Evolutionary conservation across 2,329 filamentous ascomycete genomes (phyloP).

Genomic region (Penicillium sp.): DNA sequence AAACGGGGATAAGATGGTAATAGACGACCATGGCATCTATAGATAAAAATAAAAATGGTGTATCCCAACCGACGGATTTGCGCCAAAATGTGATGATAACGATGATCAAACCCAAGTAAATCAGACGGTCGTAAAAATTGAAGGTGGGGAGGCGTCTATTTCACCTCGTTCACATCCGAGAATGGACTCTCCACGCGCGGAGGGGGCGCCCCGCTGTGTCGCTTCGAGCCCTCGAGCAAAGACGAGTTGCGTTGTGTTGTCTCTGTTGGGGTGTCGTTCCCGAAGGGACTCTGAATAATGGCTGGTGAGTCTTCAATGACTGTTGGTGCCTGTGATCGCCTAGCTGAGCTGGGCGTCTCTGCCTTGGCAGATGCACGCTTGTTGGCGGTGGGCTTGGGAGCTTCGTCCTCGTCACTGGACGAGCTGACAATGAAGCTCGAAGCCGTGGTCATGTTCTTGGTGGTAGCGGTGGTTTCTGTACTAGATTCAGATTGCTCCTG

Average conservation of each 20-base stretch:
- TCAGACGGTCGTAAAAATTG: constrained; percentile 13
- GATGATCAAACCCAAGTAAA: constrained; percentile 4
- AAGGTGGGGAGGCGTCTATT: constrained; percentile 29
- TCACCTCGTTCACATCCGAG: constrained; percentile 50
- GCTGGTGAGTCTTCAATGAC: constrained; percentile 36
- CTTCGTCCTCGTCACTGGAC: constrained; percentile 37
- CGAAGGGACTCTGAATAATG: constrained; percentile 34
- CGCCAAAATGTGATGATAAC: constrained; percentile 11
- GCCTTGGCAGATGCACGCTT: constrained; percentile 21
- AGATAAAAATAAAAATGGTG: constrained; percentile 1
- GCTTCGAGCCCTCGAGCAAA: constrained; percentile 33
- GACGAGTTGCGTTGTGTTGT: constrained; percentile 29
- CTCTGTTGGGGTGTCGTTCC: constrained; percentile 31
- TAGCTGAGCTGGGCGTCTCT: constrained; percentile 27
- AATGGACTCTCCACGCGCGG: constrained; percentile 48
- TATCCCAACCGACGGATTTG: constrained; percentile 9
- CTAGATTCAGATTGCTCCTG: constrained; percentile 26
- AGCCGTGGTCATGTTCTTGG: constrained; percentile 25
- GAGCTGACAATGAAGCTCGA: constrained; percentile 41
- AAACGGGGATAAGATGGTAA: constrained; percentile 2
- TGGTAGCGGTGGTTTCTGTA: constrained; percentile 18
- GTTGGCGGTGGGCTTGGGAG: constrained; percentile 18
- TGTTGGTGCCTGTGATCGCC: constrained; percentile 30
- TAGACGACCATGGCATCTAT: constrained; percentile 11
- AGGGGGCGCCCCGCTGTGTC: constrained; percentile 35